Base-by-base conservation (phyloP, 805 yeast genomes). In the Wickerhamomyces rabaulensis region DNA sequence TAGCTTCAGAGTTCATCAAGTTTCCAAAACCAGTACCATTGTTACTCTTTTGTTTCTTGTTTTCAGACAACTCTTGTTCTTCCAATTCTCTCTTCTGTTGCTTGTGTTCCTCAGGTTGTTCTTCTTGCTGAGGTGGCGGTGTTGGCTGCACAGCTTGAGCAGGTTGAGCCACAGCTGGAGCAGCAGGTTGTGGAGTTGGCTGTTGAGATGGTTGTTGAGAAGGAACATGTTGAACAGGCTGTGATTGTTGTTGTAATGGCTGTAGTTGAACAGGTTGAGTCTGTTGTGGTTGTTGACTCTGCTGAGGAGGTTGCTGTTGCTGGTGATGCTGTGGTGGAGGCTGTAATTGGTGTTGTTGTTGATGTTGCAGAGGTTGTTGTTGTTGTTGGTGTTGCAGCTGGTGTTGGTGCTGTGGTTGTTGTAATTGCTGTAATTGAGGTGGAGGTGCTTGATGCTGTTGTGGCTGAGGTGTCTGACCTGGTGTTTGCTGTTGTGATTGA, bases 231-330 rank as follows among this genome's bases (percentile, higher is more conserved):
- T n/a, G 23, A 16, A 13, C 27, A 10, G 35, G 40, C 13, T 36
- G 33, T 27, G n/a, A 27, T 27, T 27, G 31, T 12, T 27, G 35
- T 15, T 15, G 20, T 42, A 31, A 57, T 40, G 49, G 59, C 36
- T 54, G 69, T 16, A 56, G 55, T 19, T 45, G 58, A 31, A 56
- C 52, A 42, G 53, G 58, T 27, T 56, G 66, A 42, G 58, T 64
- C 42, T 59, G 65, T 42, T 57, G 66, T 39, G 55, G 68, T 41
- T 57, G 69, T 20, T 37, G 42, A 9, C 17, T 50, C 20, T 39
- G 45, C 26, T 36, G 45, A 33, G 37, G 50, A 7, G 9, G 43
- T 10, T n/a, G 23, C 8, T 15, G 31, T 17, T 42, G 44, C 19
- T 36, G 40, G n/a, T 13, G 31, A 27, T 27, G 31, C 4, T 27